A percentile compares a stretch with the other conserved stretches of the same genome.
Conservation (phyloP, 768 basidiomycete species). For the Podaxis sp. region DNA sequence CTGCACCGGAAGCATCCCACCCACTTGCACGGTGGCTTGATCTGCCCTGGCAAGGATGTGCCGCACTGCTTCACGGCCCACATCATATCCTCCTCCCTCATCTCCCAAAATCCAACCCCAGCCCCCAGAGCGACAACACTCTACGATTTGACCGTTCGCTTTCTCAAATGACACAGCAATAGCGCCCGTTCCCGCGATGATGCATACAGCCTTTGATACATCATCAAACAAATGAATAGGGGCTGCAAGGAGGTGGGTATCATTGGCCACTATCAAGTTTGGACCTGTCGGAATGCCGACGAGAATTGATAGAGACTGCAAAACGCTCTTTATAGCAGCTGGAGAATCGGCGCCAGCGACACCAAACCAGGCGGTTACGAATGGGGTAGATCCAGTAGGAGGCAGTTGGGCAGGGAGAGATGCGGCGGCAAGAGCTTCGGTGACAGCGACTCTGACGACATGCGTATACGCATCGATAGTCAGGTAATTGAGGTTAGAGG, state of each 20-base stretch:
- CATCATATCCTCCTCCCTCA: conserved; percentile 78
- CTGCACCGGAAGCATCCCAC: conserved; percentile 16
- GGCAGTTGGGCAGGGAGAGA: conserved; percentile 23
- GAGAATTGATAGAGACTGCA: conserved; percentile 48
- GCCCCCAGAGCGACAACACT: conserved; percentile 70
- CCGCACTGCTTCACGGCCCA: conserved; percentile 73
- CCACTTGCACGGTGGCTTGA: conserved; percentile 34
- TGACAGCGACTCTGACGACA: conserved; percentile 48
- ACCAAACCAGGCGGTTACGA: conserved; percentile 79
- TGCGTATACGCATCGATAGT: conserved; percentile 53
- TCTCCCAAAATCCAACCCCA: conserved; percentile 87
- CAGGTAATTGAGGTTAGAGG: conserved; percentile 85
- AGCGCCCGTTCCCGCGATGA: conserved; percentile 80
- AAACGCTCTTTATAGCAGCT: conserved; percentile 52
- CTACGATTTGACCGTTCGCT: conserved; percentile 37
- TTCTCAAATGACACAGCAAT: conserved; percentile 65
- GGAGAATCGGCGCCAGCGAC: conserved; percentile 80
- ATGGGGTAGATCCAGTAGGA: conserved; percentile 24
- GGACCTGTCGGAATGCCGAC: conserved; percentile 54
- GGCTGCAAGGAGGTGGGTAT: conserved; percentile 80
- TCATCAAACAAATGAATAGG: conserved; percentile 63
- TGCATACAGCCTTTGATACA: conserved; percentile 59
- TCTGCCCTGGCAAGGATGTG: conserved; percentile 59
- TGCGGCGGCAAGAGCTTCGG: conserved; percentile 44
- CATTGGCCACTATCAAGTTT: conserved; percentile 65